Evolutionary conservation across 495 filamentous ascomycete genomes (phyloP).

Genomic region (Aspergillus indologenus): DNA sequence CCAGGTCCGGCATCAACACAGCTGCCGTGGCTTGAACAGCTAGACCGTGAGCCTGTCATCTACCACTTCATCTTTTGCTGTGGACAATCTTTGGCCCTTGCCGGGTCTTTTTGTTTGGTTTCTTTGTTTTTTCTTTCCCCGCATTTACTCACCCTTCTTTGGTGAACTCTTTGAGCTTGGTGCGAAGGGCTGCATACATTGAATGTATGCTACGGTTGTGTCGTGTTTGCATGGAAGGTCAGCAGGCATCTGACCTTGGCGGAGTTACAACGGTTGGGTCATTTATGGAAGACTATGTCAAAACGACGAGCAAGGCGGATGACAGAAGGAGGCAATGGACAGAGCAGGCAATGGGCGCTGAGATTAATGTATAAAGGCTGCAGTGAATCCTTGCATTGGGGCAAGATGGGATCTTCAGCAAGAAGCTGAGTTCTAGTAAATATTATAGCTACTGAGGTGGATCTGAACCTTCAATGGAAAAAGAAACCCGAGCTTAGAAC

Average conservation of each 20-base stretch:
- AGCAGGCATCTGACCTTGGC: slow-evolving; percentile 22
- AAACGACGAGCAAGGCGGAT: not conserved
- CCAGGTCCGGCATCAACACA: slow-evolving; percentile 35
- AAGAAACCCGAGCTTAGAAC: not conserved
- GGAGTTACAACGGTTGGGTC: slow-evolving; percentile 14
- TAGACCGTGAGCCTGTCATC: not conserved
- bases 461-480: slow-evolving; percentile 13
- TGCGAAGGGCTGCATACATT: slow-evolving; percentile 20
- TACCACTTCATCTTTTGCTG: not conserved
- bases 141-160: slow-evolving; percentile 10
- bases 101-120: slow-evolving; percentile 8
- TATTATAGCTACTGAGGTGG: slow-evolving; percentile 11
- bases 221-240: slow-evolving; percentile 25
- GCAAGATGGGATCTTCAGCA: slow-evolving; percentile 2
- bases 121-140: too few species aligned
- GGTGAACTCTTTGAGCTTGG: slow-evolving; percentile 12
- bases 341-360: not conserved
- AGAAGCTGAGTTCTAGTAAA: slow-evolving; percentile 1
- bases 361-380: not conserved
- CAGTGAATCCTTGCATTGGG: slow-evolving; percentile 17
- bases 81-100: slow-evolving; percentile 2
- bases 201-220: slow-evolving; percentile 17
- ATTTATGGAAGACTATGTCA: slow-evolving; percentile 10
- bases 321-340: slow-evolving; percentile 6
- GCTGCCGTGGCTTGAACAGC: slow-evolving; percentile 30